A percentile compares a stretch with the other conserved stretches of the same genome.
phyloP scores from a whole-genome alignment of 495 filamentous ascomycete genomes.

The Talaromyces ruber region DNA sequence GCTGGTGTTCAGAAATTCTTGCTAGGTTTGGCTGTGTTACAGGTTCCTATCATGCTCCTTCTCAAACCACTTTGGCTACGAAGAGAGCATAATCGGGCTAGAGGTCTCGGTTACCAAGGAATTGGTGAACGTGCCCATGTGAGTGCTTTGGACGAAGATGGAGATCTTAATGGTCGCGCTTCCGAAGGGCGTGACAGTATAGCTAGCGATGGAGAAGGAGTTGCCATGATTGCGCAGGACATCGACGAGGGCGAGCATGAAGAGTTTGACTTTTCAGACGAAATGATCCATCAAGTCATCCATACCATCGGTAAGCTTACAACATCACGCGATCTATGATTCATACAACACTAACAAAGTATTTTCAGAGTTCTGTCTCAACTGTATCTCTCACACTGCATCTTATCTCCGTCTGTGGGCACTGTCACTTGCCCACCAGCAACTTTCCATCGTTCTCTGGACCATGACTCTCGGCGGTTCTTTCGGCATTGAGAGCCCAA shows the following conservation, averaged over 20 bases:
- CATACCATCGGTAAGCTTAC: conserved; percentile 80
- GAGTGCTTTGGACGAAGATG: conserved; percentile 80
- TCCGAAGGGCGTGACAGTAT: conserved; percentile 55
- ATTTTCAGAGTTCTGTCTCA: conserved; percentile 84
- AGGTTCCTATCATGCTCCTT: conserved; percentile 87
- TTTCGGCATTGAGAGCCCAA: conserved; percentile 52
- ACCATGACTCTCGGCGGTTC: conserved; percentile 81
- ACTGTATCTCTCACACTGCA: conserved; percentile 97
- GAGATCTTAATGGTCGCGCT: conserved; percentile 38
- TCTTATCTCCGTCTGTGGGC: conserved; percentile 99
- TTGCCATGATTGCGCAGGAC: conserved; percentile 86
- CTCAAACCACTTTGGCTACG: conserved; percentile 92
- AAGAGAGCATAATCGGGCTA: conserved; percentile 83
- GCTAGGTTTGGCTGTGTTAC: conserved; percentile 72
- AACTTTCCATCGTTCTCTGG: conserved; percentile 95
- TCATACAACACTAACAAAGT: conserved; percentile 4
- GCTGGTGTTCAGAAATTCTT: conserved; percentile 63
- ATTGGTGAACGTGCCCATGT: conserved; percentile 82
- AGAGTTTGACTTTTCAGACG: conserved; percentile 92
- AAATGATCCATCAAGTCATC: conserved; percentile 99
- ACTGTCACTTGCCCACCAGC: conserved; percentile 92
- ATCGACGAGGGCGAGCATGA: conserved; percentile 73
- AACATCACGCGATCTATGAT: background rate
- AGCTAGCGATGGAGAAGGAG: conserved; percentile 75
- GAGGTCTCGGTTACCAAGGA: conserved; percentile 81